Evolutionary conservation across 352 stramenopile species (phyloP).

Genomic region (Blastocystis sp.): DNA sequence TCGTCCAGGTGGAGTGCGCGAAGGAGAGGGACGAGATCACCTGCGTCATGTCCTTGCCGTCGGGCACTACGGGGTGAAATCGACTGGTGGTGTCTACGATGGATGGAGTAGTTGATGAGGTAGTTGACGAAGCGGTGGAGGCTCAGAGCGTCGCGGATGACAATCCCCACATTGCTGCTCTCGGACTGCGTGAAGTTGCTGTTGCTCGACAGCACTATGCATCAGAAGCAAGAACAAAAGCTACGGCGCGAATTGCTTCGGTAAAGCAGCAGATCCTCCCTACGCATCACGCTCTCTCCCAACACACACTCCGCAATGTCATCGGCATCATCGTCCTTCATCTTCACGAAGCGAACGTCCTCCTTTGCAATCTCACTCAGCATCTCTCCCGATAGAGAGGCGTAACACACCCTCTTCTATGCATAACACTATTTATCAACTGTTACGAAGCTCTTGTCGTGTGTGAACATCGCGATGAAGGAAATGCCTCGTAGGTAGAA

Average conservation of each 20-base stretch:
- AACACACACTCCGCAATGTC: conserved; percentile 13
- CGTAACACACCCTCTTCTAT: conserved; percentile 24
- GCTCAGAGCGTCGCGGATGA: conserved; percentile 31
- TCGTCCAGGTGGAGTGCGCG: conserved; percentile 19
- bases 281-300: neutral
- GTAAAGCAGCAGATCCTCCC: conserved; percentile 33
- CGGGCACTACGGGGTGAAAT: conserved; percentile 18
- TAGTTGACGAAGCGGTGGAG: conserved; percentile 37
- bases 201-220: neutral
- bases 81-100: neutral
- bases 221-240: neutral
- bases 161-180: neutral
- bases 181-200: neutral
- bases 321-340: conserved; percentile 55
- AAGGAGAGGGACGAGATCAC: conserved; percentile 65
- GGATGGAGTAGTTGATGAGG: conserved; percentile 60
- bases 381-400: conserved; percentile 7
- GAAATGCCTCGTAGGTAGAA: conserved; percentile 32
- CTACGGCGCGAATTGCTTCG: neutral
- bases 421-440: neutral
- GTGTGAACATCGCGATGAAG: conserved; percentile 52
- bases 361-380: conserved; percentile 19
- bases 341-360: conserved; percentile 11
- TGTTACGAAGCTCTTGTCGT: conserved; percentile 20
- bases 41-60: conserved; percentile 62